Percentiles rank a stretch among this genome's conserved stretches.
phyloP scores from a whole-genome alignment of 192 early-diverging fungal species.

The Coemansia sp. region DNA sequence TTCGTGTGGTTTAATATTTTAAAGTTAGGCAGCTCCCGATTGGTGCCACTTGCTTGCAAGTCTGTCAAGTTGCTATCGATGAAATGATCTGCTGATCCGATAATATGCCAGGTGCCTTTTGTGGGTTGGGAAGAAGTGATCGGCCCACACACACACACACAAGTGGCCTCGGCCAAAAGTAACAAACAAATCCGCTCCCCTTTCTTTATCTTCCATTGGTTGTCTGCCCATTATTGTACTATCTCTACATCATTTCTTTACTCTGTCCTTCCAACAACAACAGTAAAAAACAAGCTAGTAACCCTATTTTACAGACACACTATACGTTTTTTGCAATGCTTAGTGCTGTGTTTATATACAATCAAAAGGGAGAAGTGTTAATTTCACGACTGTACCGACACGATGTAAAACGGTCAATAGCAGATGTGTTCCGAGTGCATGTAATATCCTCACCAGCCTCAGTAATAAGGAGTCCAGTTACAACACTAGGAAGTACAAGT shows the following conservation, averaged over 20 bases:
- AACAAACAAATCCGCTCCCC: too few relatives aligned
- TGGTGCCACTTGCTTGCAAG: too few relatives aligned
- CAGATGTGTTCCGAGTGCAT: conserved; percentile 96
- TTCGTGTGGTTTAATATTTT: too few relatives aligned
- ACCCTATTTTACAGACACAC: too few relatives aligned
- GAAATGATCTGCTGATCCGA: too few relatives aligned
- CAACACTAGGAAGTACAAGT: conserved; percentile 83
- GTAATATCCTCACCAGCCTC: conserved; percentile 88
- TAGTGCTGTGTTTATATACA: conserved; percentile 94
- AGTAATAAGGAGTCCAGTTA: conserved; percentile 73
- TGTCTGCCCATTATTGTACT: neutral
- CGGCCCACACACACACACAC: too few relatives aligned
- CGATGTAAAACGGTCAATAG: conserved; percentile 94
- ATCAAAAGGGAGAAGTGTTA: conserved; percentile 97
- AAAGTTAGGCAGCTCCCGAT: too few relatives aligned
- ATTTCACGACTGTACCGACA: conserved; percentile 93
- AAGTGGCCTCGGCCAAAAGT: too few relatives aligned
- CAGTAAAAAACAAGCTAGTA: neutral
- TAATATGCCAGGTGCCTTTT: too few relatives aligned
- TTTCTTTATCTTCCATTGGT: too few relatives aligned
- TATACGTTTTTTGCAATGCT: conserved; percentile 78
- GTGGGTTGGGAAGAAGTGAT: too few relatives aligned
- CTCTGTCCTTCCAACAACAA: neutral
- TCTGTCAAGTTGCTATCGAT: too few relatives aligned
- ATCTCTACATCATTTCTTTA: conserved; percentile 1